Percentiles rank a stretch among this genome's conserved stretches.
phyloP scores from a whole-genome alignment of 1,284 basidiomycete genomes.

The Moesziomyces aphidis region DNA sequence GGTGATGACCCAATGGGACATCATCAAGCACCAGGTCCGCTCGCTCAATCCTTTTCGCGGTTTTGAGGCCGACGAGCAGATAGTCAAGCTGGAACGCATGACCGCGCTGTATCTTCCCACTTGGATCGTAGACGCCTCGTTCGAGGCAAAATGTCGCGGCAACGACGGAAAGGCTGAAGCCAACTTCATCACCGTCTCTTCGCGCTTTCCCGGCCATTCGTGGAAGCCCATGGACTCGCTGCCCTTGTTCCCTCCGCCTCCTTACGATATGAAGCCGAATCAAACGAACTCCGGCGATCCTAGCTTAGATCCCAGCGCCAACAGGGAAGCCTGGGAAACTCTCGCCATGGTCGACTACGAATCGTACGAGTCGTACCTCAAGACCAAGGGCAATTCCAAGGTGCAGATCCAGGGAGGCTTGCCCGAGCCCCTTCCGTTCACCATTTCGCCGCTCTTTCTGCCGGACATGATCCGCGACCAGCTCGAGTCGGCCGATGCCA shows the following conservation, averaged over 20 bases:
- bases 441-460: constrained; percentile 44
- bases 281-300: constrained; percentile 14
- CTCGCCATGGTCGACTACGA: constrained; percentile 42
- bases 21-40: constrained; percentile 24
- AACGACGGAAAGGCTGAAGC: constrained; percentile 43
- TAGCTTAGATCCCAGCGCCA: neutral
- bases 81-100: constrained; percentile 35
- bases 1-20: constrained; percentile 17
- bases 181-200: constrained; percentile 25
- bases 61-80: constrained; percentile 9
- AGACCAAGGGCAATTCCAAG: constrained; percentile 4
- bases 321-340: constrained; percentile 21
- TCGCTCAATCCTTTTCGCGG: constrained; percentile 14
- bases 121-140: constrained; percentile 44
- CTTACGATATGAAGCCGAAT: constrained; percentile 24
- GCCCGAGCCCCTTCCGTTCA: constrained; percentile 39
- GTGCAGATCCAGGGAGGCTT: constrained; percentile 41
- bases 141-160: constrained; percentile 45
- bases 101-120: constrained; percentile 43
- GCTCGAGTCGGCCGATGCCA: constrained; percentile 29
- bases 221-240: constrained; percentile 50
- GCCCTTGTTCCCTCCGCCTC: constrained; percentile 37
- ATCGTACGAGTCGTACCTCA: constrained; percentile 25
- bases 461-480: constrained; percentile 35
- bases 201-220: constrained; percentile 39